These are phyloP conservation scores for Phaeotremella fagi DNA, from an alignment of 768 basidiomycete genomes.

Conservation along the genomic window DNA sequence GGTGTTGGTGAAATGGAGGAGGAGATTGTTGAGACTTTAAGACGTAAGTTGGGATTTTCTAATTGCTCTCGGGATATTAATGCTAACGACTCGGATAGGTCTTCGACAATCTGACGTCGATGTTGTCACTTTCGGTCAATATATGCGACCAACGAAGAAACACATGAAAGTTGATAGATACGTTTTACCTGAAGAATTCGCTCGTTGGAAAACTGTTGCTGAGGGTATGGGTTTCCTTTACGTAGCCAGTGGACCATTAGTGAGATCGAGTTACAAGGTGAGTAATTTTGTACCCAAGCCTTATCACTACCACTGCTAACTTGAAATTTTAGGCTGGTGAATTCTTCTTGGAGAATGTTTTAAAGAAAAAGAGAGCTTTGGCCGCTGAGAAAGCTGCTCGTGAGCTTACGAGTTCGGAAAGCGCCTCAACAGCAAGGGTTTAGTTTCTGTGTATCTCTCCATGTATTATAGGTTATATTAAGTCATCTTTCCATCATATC, in stretches of 20 bases:
- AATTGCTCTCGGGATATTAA: too few species aligned
- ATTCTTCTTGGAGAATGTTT: slow-evolving; percentile 86
- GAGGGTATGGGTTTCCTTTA: slow-evolving; percentile 95
- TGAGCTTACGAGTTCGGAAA: slow-evolving; percentile 19
- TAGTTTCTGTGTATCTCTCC: too few species aligned
- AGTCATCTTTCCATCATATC: too few species aligned
- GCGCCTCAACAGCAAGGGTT: too few species aligned
- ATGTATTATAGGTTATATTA: too few species aligned
- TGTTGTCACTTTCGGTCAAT: slow-evolving; percentile 98
- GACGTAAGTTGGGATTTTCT: slow-evolving; percentile 62
- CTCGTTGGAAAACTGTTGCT: slow-evolving; percentile 80
- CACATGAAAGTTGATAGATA: slow-evolving; percentile 99
- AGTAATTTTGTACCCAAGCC: slow-evolving; percentile 25
- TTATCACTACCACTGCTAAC: not conserved
- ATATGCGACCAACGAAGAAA: slow-evolving; percentile 97
- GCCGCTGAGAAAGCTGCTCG: slow-evolving; percentile 33
- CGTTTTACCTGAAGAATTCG: slow-evolving; percentile 88
- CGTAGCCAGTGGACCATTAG: slow-evolving; percentile 92
- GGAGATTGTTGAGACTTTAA: slow-evolving; percentile 73
- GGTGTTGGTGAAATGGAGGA: slow-evolving; percentile 87
- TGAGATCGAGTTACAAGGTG: slow-evolving; percentile 96
- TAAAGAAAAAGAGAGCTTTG: slow-evolving; percentile 42
- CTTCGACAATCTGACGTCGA: slow-evolving; percentile 83
- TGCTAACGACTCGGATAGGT: too few species aligned
- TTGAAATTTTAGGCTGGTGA: slow-evolving; percentile 72